Evolutionary conservation across 106 monocot genomes (phyloP).

Genomic region (Acorus gramineus): DNA sequence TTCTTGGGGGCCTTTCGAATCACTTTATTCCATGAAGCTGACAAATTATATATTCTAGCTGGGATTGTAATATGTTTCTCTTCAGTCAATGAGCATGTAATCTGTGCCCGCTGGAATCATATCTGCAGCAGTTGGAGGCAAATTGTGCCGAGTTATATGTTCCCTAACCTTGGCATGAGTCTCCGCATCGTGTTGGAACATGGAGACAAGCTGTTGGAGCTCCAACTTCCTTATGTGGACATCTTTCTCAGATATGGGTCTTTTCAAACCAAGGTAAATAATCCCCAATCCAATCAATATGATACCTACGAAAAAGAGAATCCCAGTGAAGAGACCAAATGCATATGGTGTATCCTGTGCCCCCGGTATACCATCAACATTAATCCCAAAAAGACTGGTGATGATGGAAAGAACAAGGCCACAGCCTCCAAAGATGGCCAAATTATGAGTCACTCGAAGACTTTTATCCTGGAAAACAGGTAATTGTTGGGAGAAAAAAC

Average conservation of each 20-base stretch:
- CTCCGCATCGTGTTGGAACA: conserved; percentile 85
- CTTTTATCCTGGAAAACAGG: conserved; percentile 53
- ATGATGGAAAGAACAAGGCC: conserved; percentile 81
- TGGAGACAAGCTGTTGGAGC: conserved; percentile 63
- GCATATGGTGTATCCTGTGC: conserved; percentile 61
- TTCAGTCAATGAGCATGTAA: conserved; percentile 58
- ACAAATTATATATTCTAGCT: too few species aligned
- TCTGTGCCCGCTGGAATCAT: conserved; percentile 22
- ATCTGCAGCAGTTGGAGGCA: conserved; percentile 43
- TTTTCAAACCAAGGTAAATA: conserved; percentile 74
- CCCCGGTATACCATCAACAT: conserved; percentile 90
- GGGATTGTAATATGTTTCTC: too few species aligned
- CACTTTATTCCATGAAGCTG: too few species aligned
- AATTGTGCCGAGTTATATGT: conserved; percentile 24
- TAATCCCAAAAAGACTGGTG: conserved; percentile 83
- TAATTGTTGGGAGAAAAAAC: neutral
- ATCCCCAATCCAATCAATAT: conserved; percentile 48
- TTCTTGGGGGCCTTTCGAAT: too few species aligned
- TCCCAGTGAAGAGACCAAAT: conserved; percentile 49
- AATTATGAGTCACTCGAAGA: conserved; percentile 72
- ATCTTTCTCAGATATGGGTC: conserved; percentile 48
- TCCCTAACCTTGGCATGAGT: conserved; percentile 77
- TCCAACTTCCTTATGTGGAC: conserved; percentile 67
- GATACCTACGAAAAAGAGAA: conserved; percentile 43
- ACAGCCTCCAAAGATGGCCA: conserved; percentile 65